Evolutionary conservation across 73 alveolate species (phyloP), one percentile per base, ranked within the genome.

Genomic region (Stentor roeselii): DNA sequence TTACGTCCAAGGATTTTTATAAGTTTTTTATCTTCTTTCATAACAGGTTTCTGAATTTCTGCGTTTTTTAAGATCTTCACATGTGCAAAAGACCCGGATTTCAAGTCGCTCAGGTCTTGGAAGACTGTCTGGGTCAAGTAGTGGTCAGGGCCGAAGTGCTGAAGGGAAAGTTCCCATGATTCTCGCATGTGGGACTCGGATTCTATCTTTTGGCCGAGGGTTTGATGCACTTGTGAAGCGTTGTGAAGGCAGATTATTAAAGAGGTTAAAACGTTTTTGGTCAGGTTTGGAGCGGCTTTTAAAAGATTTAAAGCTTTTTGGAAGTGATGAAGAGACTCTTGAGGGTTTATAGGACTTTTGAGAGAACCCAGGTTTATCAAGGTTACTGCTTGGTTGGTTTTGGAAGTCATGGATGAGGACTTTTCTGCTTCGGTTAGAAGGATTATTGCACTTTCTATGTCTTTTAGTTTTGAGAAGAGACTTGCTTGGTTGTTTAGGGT

Each of bases 401-500:
- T 50, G 67, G 67, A 50, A 21, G 30, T 21, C 21, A 21, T 6
- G 67, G 21, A 50, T 6, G 6, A 11, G 21, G 30, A 11, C 6
- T 6, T 11, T 50, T 11, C 67, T 6, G 21, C 67, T 50, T 50
- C 67, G 6, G 6, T 6, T 50, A 50, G 21, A 21, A 6, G 21
- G 30, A 11, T 50, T 21, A 50, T 6, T 11, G 67, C 67, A 50
- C 21, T 50, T 50, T 50, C 67, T 11, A 21, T 6, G 67, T 50
- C 67, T 50, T 50, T 50, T 50, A 11, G 67, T 50, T 50, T 50
- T 11, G 21, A 21, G 67, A 50, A 50, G 21, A 50, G 21, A 50
- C 67, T 50, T 50, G 67, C 67, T 50, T 11, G 67, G 67, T 50
- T 50, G 67, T 50, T 50, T 50, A 50, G 67, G 67, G 67, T 50